Evolutionary conservation across 371 early-diverging fungal genomes (phyloP).

Genomic region (Mucor irregularis): DNA sequence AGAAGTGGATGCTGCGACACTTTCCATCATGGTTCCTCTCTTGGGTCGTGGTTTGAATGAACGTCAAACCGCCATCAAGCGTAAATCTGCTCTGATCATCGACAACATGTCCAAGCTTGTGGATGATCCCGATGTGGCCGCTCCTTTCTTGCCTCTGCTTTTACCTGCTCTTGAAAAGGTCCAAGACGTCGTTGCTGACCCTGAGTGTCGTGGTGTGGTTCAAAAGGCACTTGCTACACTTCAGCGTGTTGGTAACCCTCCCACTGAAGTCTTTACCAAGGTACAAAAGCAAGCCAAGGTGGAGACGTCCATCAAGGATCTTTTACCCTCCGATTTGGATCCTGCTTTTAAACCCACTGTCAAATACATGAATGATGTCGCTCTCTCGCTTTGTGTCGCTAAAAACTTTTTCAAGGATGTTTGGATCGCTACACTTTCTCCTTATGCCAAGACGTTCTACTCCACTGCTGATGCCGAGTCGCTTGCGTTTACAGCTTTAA

Average conservation of each 20-base stretch:
- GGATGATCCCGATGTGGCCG: constrained; percentile 76
- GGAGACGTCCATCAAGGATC: constrained; percentile 35
- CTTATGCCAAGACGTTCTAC: constrained; percentile 61
- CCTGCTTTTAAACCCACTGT: constrained; percentile 21
- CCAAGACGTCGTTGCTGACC: constrained; percentile 76
- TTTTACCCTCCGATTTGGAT: constrained; percentile 39
- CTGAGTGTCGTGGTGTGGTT: constrained; percentile 77
- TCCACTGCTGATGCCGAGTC: constrained; percentile 31
- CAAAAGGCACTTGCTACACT: constrained; percentile 51
- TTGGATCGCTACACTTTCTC: constrained; percentile 46
- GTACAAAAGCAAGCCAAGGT: constrained; percentile 50
- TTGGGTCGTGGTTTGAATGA: constrained; percentile 75
- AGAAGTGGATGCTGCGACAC: constrained; percentile 76
- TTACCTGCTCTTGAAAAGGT: constrained; percentile 77
- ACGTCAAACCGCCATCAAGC: constrained; percentile 64
- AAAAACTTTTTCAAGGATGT: constrained; percentile 43
- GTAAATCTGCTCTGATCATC: constrained; percentile 82
- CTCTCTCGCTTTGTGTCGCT: constrained; percentile 40
- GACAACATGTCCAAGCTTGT: constrained; percentile 88
- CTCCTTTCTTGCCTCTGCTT: constrained; percentile 79
- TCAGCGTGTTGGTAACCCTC: constrained; percentile 38
- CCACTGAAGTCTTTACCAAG: constrained; percentile 35
- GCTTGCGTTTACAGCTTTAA: constrained; percentile 34
- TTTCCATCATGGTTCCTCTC: constrained; percentile 82
- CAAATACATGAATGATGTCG: constrained; percentile 48